Evolutionary conservation across 2,329 filamentous ascomycete species (phyloP).

Genomic region (Calonectria ilicicola): DNA sequence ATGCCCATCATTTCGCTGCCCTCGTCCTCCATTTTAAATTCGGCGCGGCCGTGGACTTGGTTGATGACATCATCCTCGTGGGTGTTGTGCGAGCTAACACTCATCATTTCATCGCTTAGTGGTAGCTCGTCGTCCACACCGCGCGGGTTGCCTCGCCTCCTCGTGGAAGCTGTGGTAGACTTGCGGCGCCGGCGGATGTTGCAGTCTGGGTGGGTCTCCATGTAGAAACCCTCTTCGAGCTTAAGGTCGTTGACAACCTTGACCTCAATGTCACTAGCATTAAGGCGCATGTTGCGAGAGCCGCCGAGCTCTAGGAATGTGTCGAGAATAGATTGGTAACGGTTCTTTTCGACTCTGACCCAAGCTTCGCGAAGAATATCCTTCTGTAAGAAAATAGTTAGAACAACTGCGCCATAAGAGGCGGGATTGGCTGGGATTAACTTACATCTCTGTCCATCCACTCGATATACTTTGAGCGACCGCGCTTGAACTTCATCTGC

Average conservation of each 20-base stretch:
- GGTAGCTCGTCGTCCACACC: conserved; percentile 38
- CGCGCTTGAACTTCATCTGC: conserved; percentile 68
- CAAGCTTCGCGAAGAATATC: conserved; percentile 56
- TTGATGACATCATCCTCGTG: conserved; percentile 51
- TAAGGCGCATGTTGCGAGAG: conserved; percentile 61
- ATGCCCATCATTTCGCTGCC: conserved; percentile 44
- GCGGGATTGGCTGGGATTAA: background rate
- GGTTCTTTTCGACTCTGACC: conserved; percentile 54
- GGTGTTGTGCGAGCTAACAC: conserved; percentile 47
- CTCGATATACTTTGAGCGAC: conserved; percentile 59
- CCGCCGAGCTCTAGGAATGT: conserved; percentile 63
- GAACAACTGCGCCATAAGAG: background rate
- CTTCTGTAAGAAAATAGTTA: conserved; percentile 46
- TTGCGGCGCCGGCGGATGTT: conserved; percentile 56
- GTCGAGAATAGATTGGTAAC: conserved; percentile 56
- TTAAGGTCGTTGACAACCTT: conserved; percentile 60
- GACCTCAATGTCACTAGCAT: conserved; percentile 61
- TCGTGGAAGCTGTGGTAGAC: conserved; percentile 44
- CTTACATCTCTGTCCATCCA: conserved; percentile 66
- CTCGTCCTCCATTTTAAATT: conserved; percentile 44
- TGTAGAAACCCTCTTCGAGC: conserved; percentile 53
- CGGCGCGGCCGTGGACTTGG: conserved; percentile 43
- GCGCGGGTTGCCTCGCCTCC: conserved; percentile 42
- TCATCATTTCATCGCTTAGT: conserved; percentile 56
- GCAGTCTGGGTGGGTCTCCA: conserved; percentile 53